These are phyloP conservation scores for Kluyveromyces sp. DNA, from an alignment of 1,139 yeast species.

Conservation along the genomic window DNA sequence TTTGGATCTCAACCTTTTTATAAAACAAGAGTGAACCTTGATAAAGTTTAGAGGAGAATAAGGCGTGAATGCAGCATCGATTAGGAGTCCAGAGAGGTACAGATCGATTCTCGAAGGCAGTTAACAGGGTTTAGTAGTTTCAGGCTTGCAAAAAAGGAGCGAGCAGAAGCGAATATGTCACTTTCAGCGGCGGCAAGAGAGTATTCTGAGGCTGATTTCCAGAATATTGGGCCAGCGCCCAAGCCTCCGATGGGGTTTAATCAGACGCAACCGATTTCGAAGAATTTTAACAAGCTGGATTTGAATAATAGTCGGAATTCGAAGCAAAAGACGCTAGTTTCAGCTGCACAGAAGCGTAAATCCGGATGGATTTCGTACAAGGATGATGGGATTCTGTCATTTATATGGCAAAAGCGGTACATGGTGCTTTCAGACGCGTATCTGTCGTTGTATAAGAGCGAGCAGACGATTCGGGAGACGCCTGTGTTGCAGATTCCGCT, in stretches of 20 bases:
- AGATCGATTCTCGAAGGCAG: background rate
- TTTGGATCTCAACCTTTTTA: background rate
- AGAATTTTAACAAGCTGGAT: slow-evolving; percentile 20
- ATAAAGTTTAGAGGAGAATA: background rate
- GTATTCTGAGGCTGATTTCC: slow-evolving; percentile 33
- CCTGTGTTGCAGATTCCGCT: slow-evolving; percentile 46
- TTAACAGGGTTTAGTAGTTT: background rate
- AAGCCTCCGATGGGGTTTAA: slow-evolving; percentile 29
- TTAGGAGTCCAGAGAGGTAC: too few species aligned
- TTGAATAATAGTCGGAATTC: slow-evolving; percentile 12
- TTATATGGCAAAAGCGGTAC: slow-evolving; percentile 87
- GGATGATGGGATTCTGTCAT: slow-evolving; percentile 81
- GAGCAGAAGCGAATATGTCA: slow-evolving; percentile 24
- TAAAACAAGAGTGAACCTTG: background rate
- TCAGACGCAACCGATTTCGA: slow-evolving; percentile 28
- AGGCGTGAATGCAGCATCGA: too few species aligned
- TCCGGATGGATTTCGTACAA: slow-evolving; percentile 88
- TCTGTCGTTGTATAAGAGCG: slow-evolving; percentile 68
- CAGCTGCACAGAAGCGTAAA: slow-evolving; percentile 15
- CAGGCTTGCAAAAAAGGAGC: too few species aligned
- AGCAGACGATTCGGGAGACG: slow-evolving; percentile 37
- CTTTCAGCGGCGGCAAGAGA: slow-evolving; percentile 40
- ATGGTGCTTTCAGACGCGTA: slow-evolving; percentile 69
- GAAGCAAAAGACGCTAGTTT: slow-evolving; percentile 24
- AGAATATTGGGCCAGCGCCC: slow-evolving; percentile 39